Conservation (phyloP, 805 yeast species). For the Pichia scutulata region DNA sequence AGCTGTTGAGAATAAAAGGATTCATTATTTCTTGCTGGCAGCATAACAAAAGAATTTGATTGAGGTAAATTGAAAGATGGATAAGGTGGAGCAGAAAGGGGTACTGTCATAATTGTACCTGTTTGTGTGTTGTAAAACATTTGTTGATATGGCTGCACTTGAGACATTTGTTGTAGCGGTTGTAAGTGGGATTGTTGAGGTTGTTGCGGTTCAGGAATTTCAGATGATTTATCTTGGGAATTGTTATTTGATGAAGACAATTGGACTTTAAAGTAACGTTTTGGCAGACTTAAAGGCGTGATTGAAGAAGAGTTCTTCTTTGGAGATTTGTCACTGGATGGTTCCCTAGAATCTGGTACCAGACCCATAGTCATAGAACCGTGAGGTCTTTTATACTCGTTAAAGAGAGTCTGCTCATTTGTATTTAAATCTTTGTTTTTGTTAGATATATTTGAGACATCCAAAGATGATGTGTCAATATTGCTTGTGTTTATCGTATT, state of each 20-base stretch:
- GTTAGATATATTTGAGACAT: background rate
- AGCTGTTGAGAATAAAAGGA: background rate
- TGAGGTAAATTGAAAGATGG: background rate
- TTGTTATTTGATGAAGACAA: background rate
- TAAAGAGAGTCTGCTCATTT: background rate
- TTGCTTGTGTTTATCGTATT: background rate
- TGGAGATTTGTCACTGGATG: background rate
- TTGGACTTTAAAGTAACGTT: background rate
- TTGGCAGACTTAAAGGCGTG: background rate
- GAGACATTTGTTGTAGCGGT: background rate
- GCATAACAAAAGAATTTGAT: background rate
- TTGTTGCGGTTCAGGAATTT: background rate
- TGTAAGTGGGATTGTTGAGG: background rate
- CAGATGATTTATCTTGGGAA: background rate
- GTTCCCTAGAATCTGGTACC: background rate
- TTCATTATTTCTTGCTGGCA: background rate
- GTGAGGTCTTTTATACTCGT: background rate
- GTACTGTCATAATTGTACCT: slow-evolving; percentile 3
- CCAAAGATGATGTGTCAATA: background rate
- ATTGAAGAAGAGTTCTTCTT: background rate
- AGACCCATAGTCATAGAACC: background rate
- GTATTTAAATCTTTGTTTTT: background rate
- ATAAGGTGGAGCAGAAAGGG: slow-evolving; percentile 1
- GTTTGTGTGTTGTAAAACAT: slow-evolving; percentile 3
- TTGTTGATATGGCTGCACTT: slow-evolving; percentile 1